These are phyloP conservation scores for Suhomyces bribrorum DNA, from an alignment of 1,139 yeast genomes.

Conservation along the genomic window DNA sequence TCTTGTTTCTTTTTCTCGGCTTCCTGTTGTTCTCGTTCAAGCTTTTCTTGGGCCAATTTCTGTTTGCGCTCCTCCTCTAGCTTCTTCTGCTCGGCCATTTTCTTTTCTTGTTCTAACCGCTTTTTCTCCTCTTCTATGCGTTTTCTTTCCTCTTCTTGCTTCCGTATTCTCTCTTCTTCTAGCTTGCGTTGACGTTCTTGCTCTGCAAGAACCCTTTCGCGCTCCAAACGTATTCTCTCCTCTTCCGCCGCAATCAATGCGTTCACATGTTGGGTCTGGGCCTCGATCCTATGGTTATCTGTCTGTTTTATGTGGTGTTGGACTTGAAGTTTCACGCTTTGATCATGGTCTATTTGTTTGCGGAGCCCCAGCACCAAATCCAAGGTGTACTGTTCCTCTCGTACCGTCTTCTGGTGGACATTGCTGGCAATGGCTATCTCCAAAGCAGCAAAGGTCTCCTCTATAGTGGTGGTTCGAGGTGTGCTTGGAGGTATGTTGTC, in stretches of 20 bases:
- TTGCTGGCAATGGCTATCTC: conserved; percentile 2
- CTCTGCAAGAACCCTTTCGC: conserved; percentile 3
- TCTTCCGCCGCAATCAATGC: conserved; percentile 10
- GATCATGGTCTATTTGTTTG: neutral
- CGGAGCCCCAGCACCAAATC: neutral
- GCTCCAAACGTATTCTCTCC: conserved; percentile 6
- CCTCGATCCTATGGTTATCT: conserved; percentile 1
- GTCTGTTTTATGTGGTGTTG: conserved; percentile 1
- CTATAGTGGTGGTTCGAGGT: neutral
- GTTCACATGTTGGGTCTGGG: conserved; percentile 11
- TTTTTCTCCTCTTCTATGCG: conserved; percentile 11
- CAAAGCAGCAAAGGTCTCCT: conserved; percentile 4
- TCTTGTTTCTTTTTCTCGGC: conserved; percentile 12
- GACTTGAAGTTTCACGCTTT: neutral
- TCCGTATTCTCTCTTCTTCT: conserved; percentile 11
- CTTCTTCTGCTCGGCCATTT: conserved; percentile 13
- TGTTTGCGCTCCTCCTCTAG: conserved; percentile 14
- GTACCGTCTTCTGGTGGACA: neutral
- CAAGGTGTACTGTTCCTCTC: neutral
- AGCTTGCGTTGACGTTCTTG: conserved; percentile 8
- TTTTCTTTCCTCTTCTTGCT: conserved; percentile 8
- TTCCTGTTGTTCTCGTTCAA: conserved; percentile 14
- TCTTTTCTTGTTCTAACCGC: conserved; percentile 11
- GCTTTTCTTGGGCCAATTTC: conserved; percentile 13
- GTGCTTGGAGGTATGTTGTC: neutral